Evolutionary conservation across 768 basidiomycete species (phyloP), one percentile per base, ranked within the genome.

Genomic region (Boletus rufocinnamomeus): DNA sequence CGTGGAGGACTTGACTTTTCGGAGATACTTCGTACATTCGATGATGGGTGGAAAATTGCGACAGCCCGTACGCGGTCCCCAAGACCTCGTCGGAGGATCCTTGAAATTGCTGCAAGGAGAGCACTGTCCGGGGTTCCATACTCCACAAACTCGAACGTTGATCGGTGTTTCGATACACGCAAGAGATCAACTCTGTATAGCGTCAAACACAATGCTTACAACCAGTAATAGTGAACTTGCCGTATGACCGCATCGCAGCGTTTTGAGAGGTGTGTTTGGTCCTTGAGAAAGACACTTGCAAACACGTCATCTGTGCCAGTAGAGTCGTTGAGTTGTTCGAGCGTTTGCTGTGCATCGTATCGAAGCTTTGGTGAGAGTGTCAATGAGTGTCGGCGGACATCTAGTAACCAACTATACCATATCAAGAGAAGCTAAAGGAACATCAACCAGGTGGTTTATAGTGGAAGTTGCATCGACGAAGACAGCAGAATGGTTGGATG

Each of bases 391-490:
- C 32, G 10, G 38, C 30, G 19, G 6, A 30, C 9, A 32, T 25
- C 38, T 11, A 43, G 21, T 14, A 64, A 32, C 19, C 14, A 38
- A 30, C 47, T 80, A 65, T 70, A 95, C 91, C 73, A 96, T 75
- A 50, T 90, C 83, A 1, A 98, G 77, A 2, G 93, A 94, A 3
- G 89, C 82, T 16, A 84, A 63, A 21, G 95, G 91, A 32, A 95
- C 82, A 10, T 83, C 86, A 0, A 86, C 83, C 23, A 96, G 73
- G 11, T 95, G 67, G 68, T 99, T 98, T 48, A 89, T 77, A 9
- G 80, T 80, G 0, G 93, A 91, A 0, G 85, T 81, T 1, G 88
- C 82, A 66, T 95, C 95, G 1, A 96, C 88, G 50, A 96, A 85
- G 21, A 89, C 79, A 9, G 86, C 80, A 4, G 78, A 75, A 53